These are phyloP conservation scores for Durio zibethinus DNA, from an alignment of 345 rosid genomes.

Conservation along the genomic window DNA sequence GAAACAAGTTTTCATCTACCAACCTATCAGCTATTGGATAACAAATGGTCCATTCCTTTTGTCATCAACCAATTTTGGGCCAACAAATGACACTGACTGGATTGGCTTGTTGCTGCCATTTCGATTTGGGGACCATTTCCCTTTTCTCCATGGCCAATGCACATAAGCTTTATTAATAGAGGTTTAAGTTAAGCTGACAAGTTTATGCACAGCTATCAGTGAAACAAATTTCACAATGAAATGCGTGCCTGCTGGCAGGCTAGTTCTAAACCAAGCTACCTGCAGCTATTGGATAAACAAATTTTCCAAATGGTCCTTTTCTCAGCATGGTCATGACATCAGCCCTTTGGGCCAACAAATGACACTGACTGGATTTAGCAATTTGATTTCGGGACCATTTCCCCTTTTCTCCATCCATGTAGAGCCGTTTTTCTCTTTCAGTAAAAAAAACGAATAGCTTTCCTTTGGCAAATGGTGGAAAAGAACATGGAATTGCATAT, in stretches of 20 bases:
- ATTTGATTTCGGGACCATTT: neutral
- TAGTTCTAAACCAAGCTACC: neutral
- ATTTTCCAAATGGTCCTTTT: neutral
- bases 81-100: neutral
- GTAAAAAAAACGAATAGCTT: neutral
- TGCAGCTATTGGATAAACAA: no score
- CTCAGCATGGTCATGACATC: neutral
- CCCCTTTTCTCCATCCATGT: neutral
- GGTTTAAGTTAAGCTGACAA: neutral
- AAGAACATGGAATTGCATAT: neutral
- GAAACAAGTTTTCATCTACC: no score
- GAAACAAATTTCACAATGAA: neutral
- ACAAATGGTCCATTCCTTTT: neutral
- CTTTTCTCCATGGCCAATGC: neutral
- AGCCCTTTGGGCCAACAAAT: neutral
- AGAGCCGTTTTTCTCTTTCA: neutral
- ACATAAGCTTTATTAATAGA: neutral
- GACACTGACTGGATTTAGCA: neutral
- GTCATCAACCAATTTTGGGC: neutral
- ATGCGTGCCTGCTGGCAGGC: neutral
- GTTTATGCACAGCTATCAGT: neutral
- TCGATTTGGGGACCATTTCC: neutral
- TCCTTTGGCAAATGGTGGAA: neutral
- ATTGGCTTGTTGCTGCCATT: neutral
- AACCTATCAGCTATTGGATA: no score